Evolutionary conservation across 1,284 basidiomycete species (phyloP).

Genomic region (Ceratobasidium sp.): DNA sequence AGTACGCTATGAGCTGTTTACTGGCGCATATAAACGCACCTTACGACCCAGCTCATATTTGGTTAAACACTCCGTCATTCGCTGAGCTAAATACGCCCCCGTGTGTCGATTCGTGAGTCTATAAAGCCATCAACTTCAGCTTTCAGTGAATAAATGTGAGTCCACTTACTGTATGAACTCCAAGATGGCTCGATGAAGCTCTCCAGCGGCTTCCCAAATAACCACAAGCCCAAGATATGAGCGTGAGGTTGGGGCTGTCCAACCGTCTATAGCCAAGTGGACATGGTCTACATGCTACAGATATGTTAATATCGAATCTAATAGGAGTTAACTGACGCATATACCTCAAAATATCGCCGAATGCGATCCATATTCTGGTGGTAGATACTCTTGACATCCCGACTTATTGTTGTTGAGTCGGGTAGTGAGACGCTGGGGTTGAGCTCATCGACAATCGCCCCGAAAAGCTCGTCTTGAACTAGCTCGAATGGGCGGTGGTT

Average conservation of each 20-base stretch:
- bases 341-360: no score
- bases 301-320: no score
- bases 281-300: not conserved
- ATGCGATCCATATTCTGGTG: no score
- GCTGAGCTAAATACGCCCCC: slow-evolving; percentile 2
- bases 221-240: slow-evolving; percentile 6
- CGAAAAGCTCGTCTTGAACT: not conserved
- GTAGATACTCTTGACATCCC: no score
- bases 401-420: no score
- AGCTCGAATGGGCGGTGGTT: slow-evolving; percentile 10
- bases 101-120: not conserved
- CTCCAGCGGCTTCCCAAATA: no score
- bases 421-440: no score
- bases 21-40: not conserved
- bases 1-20: not conserved
- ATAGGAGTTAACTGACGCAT: no score
- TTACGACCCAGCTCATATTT: slow-evolving; percentile 20
- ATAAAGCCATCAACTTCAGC: not conserved
- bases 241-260: not conserved
- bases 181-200: not conserved
- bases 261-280: not conserved
- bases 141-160: not conserved
- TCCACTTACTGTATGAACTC: slow-evolving; percentile 17
- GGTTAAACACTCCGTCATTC: slow-evolving; percentile 11
- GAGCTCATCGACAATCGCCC: no score